Evolutionary conservation across 1,284 basidiomycete genomes (phyloP).

Genomic region (Neonothopanus nambi): DNA sequence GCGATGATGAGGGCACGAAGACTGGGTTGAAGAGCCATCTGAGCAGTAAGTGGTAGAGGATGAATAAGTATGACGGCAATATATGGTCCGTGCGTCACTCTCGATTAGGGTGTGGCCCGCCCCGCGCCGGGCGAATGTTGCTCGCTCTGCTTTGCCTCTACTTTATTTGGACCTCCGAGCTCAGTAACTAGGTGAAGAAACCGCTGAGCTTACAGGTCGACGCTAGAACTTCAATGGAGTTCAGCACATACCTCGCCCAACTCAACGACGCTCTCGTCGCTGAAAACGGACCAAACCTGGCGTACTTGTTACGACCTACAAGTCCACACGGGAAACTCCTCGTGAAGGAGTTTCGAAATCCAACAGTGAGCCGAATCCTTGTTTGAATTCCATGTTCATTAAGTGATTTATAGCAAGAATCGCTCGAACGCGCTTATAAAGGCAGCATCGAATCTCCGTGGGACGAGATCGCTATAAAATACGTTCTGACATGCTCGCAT

Average conservation of each 20-base stretch:
- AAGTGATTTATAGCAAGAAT: conserved; percentile 39
- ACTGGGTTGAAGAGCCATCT: conserved; percentile 83
- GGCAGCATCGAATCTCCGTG: conserved; percentile 69
- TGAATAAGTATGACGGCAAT: not conserved
- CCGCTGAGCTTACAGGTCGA: not conserved
- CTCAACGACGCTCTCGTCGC: conserved; percentile 58
- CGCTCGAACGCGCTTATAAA: conserved; percentile 54
- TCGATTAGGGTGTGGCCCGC: no score
- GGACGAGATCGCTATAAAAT: conserved; percentile 82
- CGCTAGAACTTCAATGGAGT: conserved; percentile 45
- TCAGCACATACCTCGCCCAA: conserved; percentile 61
- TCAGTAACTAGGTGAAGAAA: no score
- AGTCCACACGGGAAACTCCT: conserved; percentile 73
- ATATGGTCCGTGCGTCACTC: not conserved
- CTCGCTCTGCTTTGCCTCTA: no score
- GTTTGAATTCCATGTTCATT: conserved; percentile 4
- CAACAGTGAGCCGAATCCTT: conserved; percentile 48
- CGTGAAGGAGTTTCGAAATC: conserved; percentile 68
- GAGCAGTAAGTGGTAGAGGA: not conserved
- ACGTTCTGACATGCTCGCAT: conserved; percentile 70
- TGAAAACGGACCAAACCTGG: conserved; percentile 69
- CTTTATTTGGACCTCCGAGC: no score
- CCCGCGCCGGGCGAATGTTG: no score
- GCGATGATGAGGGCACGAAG: conserved; percentile 72
- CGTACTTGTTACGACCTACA: conserved; percentile 71